Conservation (phyloP, 352 stramenopile genomes). For the Peronospora tabacina region DNA sequence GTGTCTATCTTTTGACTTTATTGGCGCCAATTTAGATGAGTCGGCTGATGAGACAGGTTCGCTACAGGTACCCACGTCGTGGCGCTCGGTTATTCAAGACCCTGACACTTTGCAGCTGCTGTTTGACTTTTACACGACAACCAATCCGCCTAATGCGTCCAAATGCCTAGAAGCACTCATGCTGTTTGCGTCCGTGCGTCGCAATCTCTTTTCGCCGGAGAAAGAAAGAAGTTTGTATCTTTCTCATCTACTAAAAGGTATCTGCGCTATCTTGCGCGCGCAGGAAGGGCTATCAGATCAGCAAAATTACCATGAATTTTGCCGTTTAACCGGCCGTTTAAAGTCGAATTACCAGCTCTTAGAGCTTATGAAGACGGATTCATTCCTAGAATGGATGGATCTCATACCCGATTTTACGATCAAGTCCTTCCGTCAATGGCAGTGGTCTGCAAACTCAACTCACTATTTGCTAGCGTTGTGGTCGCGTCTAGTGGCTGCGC, state of each 20-base stretch:
- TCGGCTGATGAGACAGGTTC: slow-evolving; percentile 95
- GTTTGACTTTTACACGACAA: slow-evolving; percentile 96
- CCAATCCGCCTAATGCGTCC: slow-evolving; percentile 86
- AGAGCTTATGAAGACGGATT: slow-evolving; percentile 94
- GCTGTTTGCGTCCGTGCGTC: slow-evolving; percentile 90
- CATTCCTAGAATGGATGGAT: slow-evolving; percentile 96
- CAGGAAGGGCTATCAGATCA: slow-evolving; percentile 96
- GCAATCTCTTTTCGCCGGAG: slow-evolving; percentile 95
- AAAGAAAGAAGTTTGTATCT: slow-evolving; percentile 93
- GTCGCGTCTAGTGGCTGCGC: slow-evolving; percentile 91
- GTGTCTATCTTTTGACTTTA: slow-evolving; percentile 98
- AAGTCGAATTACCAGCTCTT: slow-evolving; percentile 98
- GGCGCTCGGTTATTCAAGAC: slow-evolving; percentile 91
- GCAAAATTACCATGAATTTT: slow-evolving; percentile 99
- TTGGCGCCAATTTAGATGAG: slow-evolving; percentile 97
- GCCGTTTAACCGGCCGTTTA: slow-evolving; percentile 91
- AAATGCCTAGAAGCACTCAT: slow-evolving; percentile 96
- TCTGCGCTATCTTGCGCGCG: slow-evolving; percentile 90
- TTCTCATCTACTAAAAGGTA: slow-evolving; percentile 88
- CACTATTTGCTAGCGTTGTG: slow-evolving; percentile 97
- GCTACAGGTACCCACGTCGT: slow-evolving; percentile 95
- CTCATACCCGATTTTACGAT: slow-evolving; percentile 94
- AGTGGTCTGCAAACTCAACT: slow-evolving; percentile 91
- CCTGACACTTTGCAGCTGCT: slow-evolving; percentile 91
- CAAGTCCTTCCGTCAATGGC: slow-evolving; percentile 94